Base-by-base conservation (phyloP, 2,329 filamentous ascomycete species). In the Penicillium concentricum region DNA sequence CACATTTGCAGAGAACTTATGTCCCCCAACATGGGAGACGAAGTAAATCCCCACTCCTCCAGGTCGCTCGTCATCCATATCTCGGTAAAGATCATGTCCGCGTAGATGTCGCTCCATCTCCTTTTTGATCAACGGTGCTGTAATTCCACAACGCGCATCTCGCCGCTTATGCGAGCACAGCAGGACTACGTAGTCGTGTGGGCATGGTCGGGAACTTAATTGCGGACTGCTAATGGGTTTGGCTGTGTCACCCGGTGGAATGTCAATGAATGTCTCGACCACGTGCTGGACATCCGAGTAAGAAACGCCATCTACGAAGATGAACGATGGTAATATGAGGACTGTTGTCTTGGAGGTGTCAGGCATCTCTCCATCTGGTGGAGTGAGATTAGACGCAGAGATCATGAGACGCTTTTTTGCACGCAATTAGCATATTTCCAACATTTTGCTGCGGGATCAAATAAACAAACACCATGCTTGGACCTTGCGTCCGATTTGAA, bases 1-100 rank as follows among this genome's bases (percentile, higher is more conserved):
- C 61, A 96, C 85, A 69, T 97, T 97, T 30, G 92, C 92, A 45
- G 87, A 88, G 78, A 93, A 97, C 79, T 96, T 96, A 79, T 97
- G 92, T 0, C 92, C 92, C 32, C 92, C 92, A 5, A 96, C 90
- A 70, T 97, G 92, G 57, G 87, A 92, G 65, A 96, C 92, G 70
- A 93, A 96, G 77, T 94, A 95, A 59, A 96, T 90, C 1, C 90
- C 92, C 1, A 93, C 91, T 8, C 92, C 92, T 8, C 92, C 91
- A 0, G 90, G 89, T 45, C 92, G 79, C 72, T 90, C 86, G 71
- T 96, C 92, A 69, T 92, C 86, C 15, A 91, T 76, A 70, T 96
- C 92, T 32, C 92, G 86, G 72, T 87, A 90, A n/a, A 96, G 77
- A 0, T 90, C 90, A 5, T 92, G 79, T 1, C 89, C 88, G 0